Base-by-base conservation (phyloP, 2,329 filamentous ascomycete genomes). In the Helotiales sp. region DNA sequence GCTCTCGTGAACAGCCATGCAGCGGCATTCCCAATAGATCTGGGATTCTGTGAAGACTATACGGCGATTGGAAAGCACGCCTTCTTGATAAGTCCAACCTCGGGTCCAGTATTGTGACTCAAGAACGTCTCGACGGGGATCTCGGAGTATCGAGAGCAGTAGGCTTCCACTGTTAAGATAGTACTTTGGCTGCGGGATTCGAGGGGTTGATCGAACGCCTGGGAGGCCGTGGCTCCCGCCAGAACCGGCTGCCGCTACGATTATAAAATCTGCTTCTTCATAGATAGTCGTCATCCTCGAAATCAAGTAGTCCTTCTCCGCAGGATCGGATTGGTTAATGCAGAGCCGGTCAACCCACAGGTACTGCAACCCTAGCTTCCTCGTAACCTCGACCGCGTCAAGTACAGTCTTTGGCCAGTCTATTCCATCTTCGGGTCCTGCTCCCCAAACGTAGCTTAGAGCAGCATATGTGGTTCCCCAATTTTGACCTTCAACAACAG, bases 251-350 rank as follows among this genome's bases (percentile, higher is more conserved):
- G 59, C 57, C 5, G 59, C 64, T 19, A 66, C 59, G 27, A 63
- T 55, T 5, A 62, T 62, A n/a, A 66, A 61, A 6, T 59, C 55
- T 24, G 58, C 47, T 9, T 57, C 49, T 15, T 62, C 61, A 40
- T 67, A 67, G 24, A 66, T 46, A 24, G 60, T 60, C 27, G 62
- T 59, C 31, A 71, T 62, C 50, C 42, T 60, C 52, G 30, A 66
- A 64, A 50, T 68, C 48, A 29, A 54, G 52, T 36, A 61, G 3
- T 9, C n/a, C 47, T 57, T 60, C 22, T 50, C 46, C 8, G 44
- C 12, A 12, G 34, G 12, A 54, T 63, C 34, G 15, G 50, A 38
- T 29, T 55, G 54, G 8, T 42, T 36, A 24, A 63, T 60, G 34
- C 60, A 63, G 3, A 60, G 52, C n/a, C 63, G 57, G 47, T 68